Evolutionary conservation across 257 asterid species (phyloP), one percentile per base, ranked within the genome.

Genomic region (Ballota nigra): DNA sequence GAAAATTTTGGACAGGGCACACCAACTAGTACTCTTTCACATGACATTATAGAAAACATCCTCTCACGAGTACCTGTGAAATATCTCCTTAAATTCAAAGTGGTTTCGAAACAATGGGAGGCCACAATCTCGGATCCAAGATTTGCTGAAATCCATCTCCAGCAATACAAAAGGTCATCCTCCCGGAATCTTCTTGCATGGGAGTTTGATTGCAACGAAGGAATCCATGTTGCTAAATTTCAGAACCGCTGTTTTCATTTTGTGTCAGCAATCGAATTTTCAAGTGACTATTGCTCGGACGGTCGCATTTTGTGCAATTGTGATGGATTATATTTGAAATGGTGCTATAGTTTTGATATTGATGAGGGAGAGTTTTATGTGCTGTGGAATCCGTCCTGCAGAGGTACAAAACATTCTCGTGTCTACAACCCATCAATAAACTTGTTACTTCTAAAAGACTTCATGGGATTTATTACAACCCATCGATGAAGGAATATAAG

Each of bases 371-470:
- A 68, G 8, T 1, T 2, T 1, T 70, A 70, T 8, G 31, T 57
- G 16, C 3, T 70, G 19, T 70, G 75, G 66, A 70, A 70, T 70
- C 75, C 75, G 15, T 55, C 66, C 3, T 20, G 12, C 10, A 18
- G 57, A 57, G 24, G 3, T 38, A 38, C 22, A 70, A 0, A 70
- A 2, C 5, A 19, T 23, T 70, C 31, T 2, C 0, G 3, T 22
- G 18, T 51, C 67, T 65, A 1, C 5, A 16, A 31, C 22, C 13
- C 11, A 6, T 51, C 1, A 8, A 19, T 66, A 6, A 15, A 33
- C 38, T 33, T 28, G 1, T 0, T 16, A 4, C 4, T 19, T 3
- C 0, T 11, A 0, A 0, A 5, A 1, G 8, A 4, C 10, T 10
- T 0, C 2, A 11, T 19, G 75, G 69, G 52, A 11, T 71, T 43